Evolutionary conservation across 2,329 filamentous ascomycete genomes (phyloP), one percentile per base, ranked within the genome.

Genomic region (Aspergillus pseudonomiae): DNA sequence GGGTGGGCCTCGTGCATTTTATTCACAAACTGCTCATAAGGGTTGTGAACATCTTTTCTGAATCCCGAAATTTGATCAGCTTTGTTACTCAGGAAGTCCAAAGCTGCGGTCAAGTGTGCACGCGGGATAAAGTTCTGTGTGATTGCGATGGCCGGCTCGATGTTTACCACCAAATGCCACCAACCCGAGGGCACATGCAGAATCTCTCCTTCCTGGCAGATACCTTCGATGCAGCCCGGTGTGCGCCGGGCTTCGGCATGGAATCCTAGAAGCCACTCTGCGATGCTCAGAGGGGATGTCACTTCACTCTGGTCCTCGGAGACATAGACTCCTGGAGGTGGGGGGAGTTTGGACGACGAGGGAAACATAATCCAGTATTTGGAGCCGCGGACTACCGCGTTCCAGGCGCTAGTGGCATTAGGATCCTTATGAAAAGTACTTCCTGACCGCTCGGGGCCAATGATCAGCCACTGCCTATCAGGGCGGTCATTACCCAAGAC

Each of bases 291-390:
- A 1, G 94, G 95, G 59, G 91, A 93, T 0, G 94, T 98, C 57
- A 98, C 94, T 78, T 98, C 94, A 74, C 92, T 94, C 74, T 92
- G 91, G 74, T 98, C 95, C 45, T 89, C 85, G 5, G 92, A 96
- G 48, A 97, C 92, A 71, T 91, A 96, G 43, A 98, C 94, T 4
- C 94, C 94, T 0, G 94, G 94, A 7, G 95, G 93, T 4, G 89
- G 84, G 0, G 88, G 86, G 6, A 84, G 75, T 21, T 80, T 80
- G 1, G 82, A 76, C 0, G 88, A 88, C 0, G 91, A 90, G 0
- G 93, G 93, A 74, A 98, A 98, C 93, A 98, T 96, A 77, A 98
- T 94, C 94, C 95, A 98, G 82, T 98, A 98, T 75, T 98, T 98
- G 39, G 90, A 88, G 6, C 94, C 95, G 63, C 90, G 88, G 32